A percentile compares a stretch with the other conserved stretches of the same genome.
phyloP scores from a whole-genome alignment of 164 flowering plant genomes.

The Stephania cephalantha region DNA sequence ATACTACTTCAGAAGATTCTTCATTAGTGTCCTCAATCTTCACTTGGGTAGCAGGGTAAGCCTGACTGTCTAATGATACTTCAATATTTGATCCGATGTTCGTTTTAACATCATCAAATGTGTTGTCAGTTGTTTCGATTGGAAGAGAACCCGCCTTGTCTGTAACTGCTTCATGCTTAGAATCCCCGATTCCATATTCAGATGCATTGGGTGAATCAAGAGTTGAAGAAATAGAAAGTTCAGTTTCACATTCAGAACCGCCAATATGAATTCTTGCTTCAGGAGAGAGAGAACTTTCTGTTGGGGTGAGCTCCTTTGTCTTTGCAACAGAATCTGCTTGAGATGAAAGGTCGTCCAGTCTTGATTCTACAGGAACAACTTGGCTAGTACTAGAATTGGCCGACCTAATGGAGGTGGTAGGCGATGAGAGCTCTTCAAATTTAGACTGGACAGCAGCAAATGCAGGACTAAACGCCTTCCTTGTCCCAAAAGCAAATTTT shows the following conservation, averaged over 20 bases:
- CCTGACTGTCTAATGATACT: not conserved
- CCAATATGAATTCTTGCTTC: constrained; percentile 33
- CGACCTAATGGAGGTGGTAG: constrained; percentile 30
- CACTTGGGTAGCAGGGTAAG: not conserved
- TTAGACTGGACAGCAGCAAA: constrained; percentile 73
- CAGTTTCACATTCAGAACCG: constrained; percentile 72
- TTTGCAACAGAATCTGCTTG: constrained; percentile 22
- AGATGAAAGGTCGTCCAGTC: constrained; percentile 28
- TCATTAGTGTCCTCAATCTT: constrained; percentile 20
- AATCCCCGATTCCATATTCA: constrained; percentile 35
- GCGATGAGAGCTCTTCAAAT: constrained; percentile 62
- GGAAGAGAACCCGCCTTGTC: constrained; percentile 19
- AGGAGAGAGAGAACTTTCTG: constrained; percentile 28
- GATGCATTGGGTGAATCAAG: constrained; percentile 20
- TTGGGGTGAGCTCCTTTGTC: constrained; percentile 25
- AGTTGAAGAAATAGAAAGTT: constrained; percentile 7
- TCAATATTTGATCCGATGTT: constrained; percentile 15
- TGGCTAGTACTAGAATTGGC: constrained; percentile 26
- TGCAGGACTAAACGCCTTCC: constrained; percentile 57
- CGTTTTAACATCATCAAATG: not conserved
- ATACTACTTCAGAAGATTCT: constrained; percentile 19
- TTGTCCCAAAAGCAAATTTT: constrained; percentile 43
- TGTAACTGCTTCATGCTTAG: constrained; percentile 26
- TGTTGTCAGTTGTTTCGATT: constrained; percentile 1
- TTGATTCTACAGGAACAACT: constrained; percentile 33